A percentile compares a stretch with the other conserved stretches of the same genome.
Evolutionary conservation across 73 alveolate species (phyloP).

Genomic region (Breviolum minutum): DNA sequence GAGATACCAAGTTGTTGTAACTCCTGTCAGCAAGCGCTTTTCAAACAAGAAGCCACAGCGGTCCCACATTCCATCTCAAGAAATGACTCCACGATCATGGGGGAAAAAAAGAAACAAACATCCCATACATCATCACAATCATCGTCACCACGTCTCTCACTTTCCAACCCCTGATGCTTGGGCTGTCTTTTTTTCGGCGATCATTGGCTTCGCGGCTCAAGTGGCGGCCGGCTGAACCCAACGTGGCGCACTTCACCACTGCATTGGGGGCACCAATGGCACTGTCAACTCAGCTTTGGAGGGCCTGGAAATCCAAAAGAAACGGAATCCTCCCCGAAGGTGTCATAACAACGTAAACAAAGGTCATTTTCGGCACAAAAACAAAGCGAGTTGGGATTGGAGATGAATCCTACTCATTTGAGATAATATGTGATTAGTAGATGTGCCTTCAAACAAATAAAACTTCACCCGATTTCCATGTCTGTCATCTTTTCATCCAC

Average conservation of each 20-base stretch:
- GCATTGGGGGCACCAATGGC: background rate
- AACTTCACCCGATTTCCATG: too few relatives aligned
- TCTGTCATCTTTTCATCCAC: background rate
- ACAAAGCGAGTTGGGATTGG: background rate
- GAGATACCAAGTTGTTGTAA: slow-evolving; percentile 52
- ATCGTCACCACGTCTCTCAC: too few relatives aligned
- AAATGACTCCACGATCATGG: too few relatives aligned
- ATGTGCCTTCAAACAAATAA: too few relatives aligned
- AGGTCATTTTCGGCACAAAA: background rate
- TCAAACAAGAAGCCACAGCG: background rate
- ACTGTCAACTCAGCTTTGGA: slow-evolving; percentile 16
- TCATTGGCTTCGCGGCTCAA: too few relatives aligned
- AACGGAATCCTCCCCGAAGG: background rate
- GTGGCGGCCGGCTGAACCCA: too few relatives aligned
- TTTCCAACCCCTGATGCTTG: too few relatives aligned
- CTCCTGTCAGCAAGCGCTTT: background rate
- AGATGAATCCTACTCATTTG: too few relatives aligned
- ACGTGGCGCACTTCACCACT: slow-evolving; percentile 17
- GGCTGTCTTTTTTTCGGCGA: too few relatives aligned
- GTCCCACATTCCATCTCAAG: background rate
- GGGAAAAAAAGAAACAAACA: too few relatives aligned
- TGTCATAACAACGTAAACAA: background rate
- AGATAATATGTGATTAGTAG: too few relatives aligned
- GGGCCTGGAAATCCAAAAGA: background rate
- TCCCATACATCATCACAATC: too few relatives aligned